Evolutionary conservation across 768 basidiomycete genomes (phyloP).

Genomic region (Rhodotorula taiwanensis): DNA sequence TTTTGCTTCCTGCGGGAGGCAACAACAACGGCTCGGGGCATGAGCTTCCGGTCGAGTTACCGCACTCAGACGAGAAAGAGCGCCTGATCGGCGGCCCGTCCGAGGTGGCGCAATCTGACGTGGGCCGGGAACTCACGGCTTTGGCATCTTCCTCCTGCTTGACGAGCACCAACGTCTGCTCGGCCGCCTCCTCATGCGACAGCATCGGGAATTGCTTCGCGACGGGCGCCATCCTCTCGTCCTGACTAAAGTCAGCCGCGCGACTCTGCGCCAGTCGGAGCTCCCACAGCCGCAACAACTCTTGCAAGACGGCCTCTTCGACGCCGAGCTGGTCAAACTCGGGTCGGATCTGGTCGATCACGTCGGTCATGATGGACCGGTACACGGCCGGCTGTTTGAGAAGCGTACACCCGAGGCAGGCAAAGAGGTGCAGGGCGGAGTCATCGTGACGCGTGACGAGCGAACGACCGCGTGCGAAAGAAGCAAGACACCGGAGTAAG

Average conservation of each 20-base stretch:
- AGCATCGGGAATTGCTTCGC: constrained; percentile 20
- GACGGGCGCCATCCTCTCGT: constrained; percentile 31
- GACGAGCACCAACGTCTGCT: neutral
- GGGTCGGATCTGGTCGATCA: constrained; percentile 73
- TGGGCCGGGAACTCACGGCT: constrained; percentile 35
- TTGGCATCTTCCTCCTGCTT: constrained; percentile 4
- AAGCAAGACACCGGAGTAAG: neutral
- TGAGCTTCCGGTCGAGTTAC: too few species aligned
- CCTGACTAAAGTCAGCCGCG: constrained; percentile 77
- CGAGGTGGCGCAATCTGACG: too few species aligned
- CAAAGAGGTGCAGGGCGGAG: neutral
- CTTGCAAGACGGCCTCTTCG: constrained; percentile 77
- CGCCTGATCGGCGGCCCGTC: too few species aligned
- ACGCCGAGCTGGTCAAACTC: constrained; percentile 98
- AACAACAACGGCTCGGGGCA: too few species aligned
- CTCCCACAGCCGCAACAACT: constrained; percentile 97
- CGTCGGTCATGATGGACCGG: constrained; percentile 87
- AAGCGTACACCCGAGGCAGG: neutral
- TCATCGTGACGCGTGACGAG: neutral
- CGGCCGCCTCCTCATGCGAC: neutral
- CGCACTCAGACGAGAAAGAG: too few species aligned
- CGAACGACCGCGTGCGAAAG: neutral
- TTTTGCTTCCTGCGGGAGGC: constrained; percentile 10
- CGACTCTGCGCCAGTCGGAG: constrained; percentile 84
- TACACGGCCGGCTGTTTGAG: constrained; percentile 50